Evolutionary conservation across 306 rosid species (phyloP), one percentile per base, ranked within the genome.

Genomic region (Heteromeles arbutifolia): DNA sequence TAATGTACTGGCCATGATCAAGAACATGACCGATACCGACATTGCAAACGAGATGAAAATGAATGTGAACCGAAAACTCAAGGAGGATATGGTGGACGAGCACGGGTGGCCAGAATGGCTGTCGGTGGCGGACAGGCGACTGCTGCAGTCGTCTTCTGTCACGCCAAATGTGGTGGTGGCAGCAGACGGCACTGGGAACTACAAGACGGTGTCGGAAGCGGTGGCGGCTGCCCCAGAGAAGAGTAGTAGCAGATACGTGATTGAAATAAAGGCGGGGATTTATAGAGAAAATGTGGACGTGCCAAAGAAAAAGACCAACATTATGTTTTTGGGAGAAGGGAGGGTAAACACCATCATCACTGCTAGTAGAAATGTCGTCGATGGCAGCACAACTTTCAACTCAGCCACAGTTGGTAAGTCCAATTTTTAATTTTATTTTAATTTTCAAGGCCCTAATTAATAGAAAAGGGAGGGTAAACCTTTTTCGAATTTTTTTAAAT

Each of bases 381-480:
- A 95, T 58, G 98, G 98, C 1, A 89, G 96, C 85, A 95, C 98
- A 3, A 95, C 98, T 53, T 95, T 92, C 80, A 72, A 89, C 24
- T 95, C 98, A 4, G 98, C 98, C 78, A 95, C 97, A 11, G 97
- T 90, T 0, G 97, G 98, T 95, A 67, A 70, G 89, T 74, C 39
- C 43, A 14, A 69, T 56, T 31, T 5, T 48, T 44, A 11, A 11
- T 44, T 44, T 13, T 44, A 29, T 44, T 44, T 44, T 4, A 0
- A 48, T 14, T 48, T 48, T 48, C 19, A 5, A 48, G 4, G 54
- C 21, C 3, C 22, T 6, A 48, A 48, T 37, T 37, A 37, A 37
- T 34, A 8, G 8, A 34, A 34, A 32, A 34, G n/a, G n/a, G n/a
- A n/a, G n/a, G n/a, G n/a, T n/a, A n/a, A n/a, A n/a, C n/a, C n/a